Evolutionary conservation across 1,284 basidiomycete species (phyloP), one percentile per base, ranked within the genome.

Genomic region (Cerioporus squamosus): DNA sequence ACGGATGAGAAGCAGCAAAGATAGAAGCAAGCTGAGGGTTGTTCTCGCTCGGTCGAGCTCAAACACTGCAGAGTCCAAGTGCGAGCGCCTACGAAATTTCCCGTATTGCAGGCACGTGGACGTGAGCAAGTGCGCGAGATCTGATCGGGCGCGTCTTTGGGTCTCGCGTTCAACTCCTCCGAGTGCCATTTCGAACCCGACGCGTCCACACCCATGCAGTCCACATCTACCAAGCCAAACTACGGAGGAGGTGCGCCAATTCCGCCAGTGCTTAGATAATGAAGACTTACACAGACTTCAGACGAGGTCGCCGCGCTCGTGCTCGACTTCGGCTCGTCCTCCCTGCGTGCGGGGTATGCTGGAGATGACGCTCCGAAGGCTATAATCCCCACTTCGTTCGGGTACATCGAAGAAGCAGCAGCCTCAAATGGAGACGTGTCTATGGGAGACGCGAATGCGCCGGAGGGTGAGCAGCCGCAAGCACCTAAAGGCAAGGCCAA

Each of bases 281-380:
- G 20, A 42, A 22, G 1, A 44, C 39, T 39, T 42, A 33, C 42
- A 2, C 9, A 8, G 23, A 15, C 7, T 40, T 18, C 62, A 94
- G 94, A 95, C 72, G 94, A 96, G 79, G 95, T 99, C 46, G 93
- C 95, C 50, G 97, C 97, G 22, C 80, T 99, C 55, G 97, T 99
- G 39, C 79, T 99, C 54, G 97, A 99, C 78, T 91, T 98, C 70
- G 97, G 97, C 47, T 83, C 93, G 39, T 91, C 93, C 47, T 91
- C 94, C 18, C 80, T 95, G 59, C 90, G 97, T 70, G 95, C 94
- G 22, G 97, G 97, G 47, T 97, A 97, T 74, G 97, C 97, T 17
- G 97, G 97, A 50, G 97, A 99, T 75, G 97, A 99, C 72, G 87
- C 93, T 15, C 97, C 97, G 29, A 95, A 95, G 74, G 90, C 92